phyloP scores from a whole-genome alignment of 495 filamentous ascomycete genomes.

The Lepraria neglecta region DNA sequence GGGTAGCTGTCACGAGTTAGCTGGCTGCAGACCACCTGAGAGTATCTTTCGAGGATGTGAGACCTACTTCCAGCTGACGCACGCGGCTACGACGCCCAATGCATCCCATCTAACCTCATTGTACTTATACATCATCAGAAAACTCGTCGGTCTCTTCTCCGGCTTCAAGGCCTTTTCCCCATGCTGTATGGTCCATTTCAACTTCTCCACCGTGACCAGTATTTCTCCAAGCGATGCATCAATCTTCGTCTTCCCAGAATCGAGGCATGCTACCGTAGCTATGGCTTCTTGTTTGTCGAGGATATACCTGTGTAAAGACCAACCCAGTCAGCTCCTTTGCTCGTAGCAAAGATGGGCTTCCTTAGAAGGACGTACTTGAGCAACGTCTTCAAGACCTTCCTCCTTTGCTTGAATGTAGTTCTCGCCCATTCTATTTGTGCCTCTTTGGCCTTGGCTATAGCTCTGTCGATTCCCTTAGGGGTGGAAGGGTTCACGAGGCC shows the following conservation, averaged over 20 bases:
- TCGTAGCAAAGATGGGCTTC: not conserved
- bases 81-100: conserved; percentile 83
- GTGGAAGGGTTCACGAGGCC: conserved; percentile 75
- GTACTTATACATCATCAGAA: conserved; percentile 92
- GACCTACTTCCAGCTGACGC: conserved; percentile 88
- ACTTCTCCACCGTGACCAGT: conserved; percentile 84
- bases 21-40: not conserved
- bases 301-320: conserved; percentile 48
- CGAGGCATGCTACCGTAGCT: conserved; percentile 76
- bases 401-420: conserved; percentile 70
- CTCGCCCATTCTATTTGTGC: conserved; percentile 78
- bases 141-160: conserved; percentile 68
- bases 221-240: conserved; percentile 93
- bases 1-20: conserved; percentile 34
- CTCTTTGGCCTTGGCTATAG: conserved; percentile 61
- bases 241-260: conserved; percentile 95
- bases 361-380: conserved; percentile 50
- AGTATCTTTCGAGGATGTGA: not conserved
- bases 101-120: conserved; percentile 90
- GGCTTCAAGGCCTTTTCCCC: conserved; percentile 76
- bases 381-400: conserved; percentile 74
- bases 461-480: conserved; percentile 70
- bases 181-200: conserved; percentile 88
- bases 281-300: conserved; percentile 88
- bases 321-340: not conserved